phyloP scores from a whole-genome alignment of 371 early-diverging fungal species.

The Rhizopus arrhizus region DNA sequence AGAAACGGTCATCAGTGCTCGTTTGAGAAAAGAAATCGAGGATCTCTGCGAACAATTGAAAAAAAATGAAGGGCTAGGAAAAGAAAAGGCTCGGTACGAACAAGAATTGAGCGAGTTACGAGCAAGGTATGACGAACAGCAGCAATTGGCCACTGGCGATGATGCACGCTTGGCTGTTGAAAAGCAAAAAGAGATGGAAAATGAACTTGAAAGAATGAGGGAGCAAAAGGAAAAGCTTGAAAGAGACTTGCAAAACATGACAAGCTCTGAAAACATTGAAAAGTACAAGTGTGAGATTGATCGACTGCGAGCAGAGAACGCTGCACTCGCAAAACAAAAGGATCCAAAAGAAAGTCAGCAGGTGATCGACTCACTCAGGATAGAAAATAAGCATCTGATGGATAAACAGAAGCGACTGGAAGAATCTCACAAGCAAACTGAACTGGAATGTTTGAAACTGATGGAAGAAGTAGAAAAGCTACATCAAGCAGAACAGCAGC shows the following conservation, averaged over 20 bases:
- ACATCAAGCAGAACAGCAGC: constrained; percentile 56
- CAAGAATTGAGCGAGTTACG: constrained; percentile 36
- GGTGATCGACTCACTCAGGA: constrained; percentile 35
- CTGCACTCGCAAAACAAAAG: constrained; percentile 47
- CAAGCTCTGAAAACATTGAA: not conserved
- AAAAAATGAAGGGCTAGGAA: constrained; percentile 37
- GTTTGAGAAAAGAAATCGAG: constrained; percentile 41
- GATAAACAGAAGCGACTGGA: constrained; percentile 55
- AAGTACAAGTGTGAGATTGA: constrained; percentile 29
- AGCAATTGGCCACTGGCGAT: constrained; percentile 32
- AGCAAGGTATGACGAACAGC: constrained; percentile 33
- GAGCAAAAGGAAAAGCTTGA: constrained; percentile 50
- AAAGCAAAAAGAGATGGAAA: constrained; percentile 48
- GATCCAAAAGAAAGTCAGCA: constrained; percentile 51
- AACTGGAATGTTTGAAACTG: constrained; percentile 71
- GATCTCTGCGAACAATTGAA: constrained; percentile 40
- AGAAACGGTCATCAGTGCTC: constrained; percentile 37
- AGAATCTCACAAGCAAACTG: constrained; percentile 67
- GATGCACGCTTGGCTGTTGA: constrained; percentile 44
- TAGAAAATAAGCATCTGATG: constrained; percentile 58
- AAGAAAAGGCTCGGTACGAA: constrained; percentile 43
- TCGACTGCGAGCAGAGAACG: constrained; percentile 40
- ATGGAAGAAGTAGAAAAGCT: constrained; percentile 78
- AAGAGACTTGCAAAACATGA: constrained; percentile 18
- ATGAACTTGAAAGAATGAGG: constrained; percentile 39